Evolutionary conservation across 768 basidiomycete species (phyloP).

Genomic region (Leccinum boreale): DNA sequence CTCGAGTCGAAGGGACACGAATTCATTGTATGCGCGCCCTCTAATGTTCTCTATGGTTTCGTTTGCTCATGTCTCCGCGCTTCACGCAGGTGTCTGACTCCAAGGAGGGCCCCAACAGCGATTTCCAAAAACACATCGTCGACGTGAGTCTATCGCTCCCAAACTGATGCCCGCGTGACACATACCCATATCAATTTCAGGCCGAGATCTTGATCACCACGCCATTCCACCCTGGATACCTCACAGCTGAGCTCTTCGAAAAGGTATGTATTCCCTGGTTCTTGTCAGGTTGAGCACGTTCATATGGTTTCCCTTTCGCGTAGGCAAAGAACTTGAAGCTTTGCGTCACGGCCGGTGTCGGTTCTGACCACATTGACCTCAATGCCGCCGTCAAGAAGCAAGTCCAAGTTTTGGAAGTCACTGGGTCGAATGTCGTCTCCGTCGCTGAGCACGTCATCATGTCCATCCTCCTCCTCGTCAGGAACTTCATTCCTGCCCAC

Average conservation of each 20-base stretch:
- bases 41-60: not conserved
- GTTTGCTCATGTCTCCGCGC: not conserved
- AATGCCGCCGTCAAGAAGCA: slow-evolving; percentile 79
- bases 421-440: slow-evolving; percentile 87
- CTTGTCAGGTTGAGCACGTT: not conserved
- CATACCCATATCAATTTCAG: slow-evolving; percentile 32
- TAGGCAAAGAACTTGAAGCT: slow-evolving; percentile 88
- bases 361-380: slow-evolving; percentile 88
- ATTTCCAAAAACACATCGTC: slow-evolving; percentile 78
- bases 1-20: slow-evolving; percentile 72
- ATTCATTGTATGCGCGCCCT: slow-evolving; percentile 48
- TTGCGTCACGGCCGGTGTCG: slow-evolving; percentile 88
- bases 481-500: slow-evolving; percentile 86
- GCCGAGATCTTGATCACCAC: slow-evolving; percentile 81
- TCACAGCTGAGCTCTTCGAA: slow-evolving; percentile 67
- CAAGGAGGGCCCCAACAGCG: slow-evolving; percentile 80
- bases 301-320: slow-evolving; percentile 5
- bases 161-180: slow-evolving; percentile 7
- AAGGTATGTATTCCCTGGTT: slow-evolving; percentile 42
- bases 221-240: slow-evolving; percentile 84
- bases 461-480: slow-evolving; percentile 86
- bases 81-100: slow-evolving; percentile 60
- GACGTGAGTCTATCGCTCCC: slow-evolving; percentile 49
- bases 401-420: slow-evolving; percentile 83
- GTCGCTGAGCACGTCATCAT: slow-evolving; percentile 91